Evolutionary conservation across 2,329 filamentous ascomycete genomes (phyloP), one percentile per base, ranked within the genome.

Genomic region (Talaromyces islandicus): DNA sequence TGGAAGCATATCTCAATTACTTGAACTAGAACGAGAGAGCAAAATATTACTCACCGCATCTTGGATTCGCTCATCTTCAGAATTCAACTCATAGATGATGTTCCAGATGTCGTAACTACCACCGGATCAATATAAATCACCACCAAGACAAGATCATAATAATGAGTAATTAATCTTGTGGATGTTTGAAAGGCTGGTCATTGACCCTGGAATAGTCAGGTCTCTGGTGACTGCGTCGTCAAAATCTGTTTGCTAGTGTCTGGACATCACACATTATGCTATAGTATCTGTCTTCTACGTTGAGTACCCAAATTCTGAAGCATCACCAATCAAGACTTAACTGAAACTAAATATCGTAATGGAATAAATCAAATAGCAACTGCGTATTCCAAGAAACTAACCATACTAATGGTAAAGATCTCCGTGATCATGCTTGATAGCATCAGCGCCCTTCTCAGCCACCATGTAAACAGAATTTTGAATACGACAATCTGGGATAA

Each of bases 401-500:
- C 24, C 25, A 21, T 12, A 12, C 43, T 50, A 50, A 25, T 25
- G 43, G 19, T 50, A 50, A 5, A 50, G 43, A 25, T 50, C 43
- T 50, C 24, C 43, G 43, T 50, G 43, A 14, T 50, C 43, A 14
- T 19, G 43, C 43, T 50, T 50, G 24, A 50, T 50, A 25, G 43
- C 43, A 25, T 50, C 43, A 4, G 43, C 43, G 9, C 43, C 69
- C 61, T 71, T 86, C 68, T 87, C 84, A 4, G 75, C 84, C 60
- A 85, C 68, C 79, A 83, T 83, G 64, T 87, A 87, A 2, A 86
- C 83, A 2, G 81, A 78, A 60, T 84, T 85, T 68, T 86, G 83
- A 54, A 85, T 85, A 1, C 83, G 78, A 73, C 83, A 76, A 77
- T 83, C 61, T 68, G 83, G 69, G 78, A 83, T 69, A 10, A 85